Base-by-base conservation (phyloP, 1,284 basidiomycete species). In the Moesziomyces parantarcticus region DNA sequence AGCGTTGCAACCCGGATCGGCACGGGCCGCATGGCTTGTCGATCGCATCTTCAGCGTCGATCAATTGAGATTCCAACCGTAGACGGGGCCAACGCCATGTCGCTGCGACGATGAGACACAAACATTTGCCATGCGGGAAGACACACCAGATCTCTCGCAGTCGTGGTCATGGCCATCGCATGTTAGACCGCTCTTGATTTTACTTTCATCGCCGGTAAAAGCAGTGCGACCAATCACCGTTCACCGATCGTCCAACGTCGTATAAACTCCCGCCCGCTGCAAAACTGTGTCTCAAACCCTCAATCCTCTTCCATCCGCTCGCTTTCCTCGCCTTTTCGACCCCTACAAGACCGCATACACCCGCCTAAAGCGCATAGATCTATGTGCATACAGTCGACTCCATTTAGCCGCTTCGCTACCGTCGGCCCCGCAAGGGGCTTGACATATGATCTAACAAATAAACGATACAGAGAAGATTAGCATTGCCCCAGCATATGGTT, bases 361-460 rank as follows among this genome's bases (percentile, higher is more conserved):
- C 9, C 25, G n/a, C 22, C 13, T 26, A 32, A 32, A 11, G 3
- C 29, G 29, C 29, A 32, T 32, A 32, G 29, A 32, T 9, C 29
- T 13, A 13, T 13, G 13, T 32, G 29, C 29, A 32, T 32, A 3
- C 29, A 32, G 29, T 32, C 29, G 29, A 32, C 29, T 13, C 8
- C 43, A n/a, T 40, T 16, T 6, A 3, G 14, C 16, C 6, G 10
- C 39, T 11, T 18, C 1, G n/a, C 18, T 16, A 1, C 5, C 52
- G 64, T 67, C 58, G 64, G 64, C 64, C 64, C 64, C 58, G 64
- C 60, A 25, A 67, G 64, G 64, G 64, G 64, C 64, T 66, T 47
- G 64, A 67, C 64, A 67, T 67, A 66, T 66, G 58, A 66, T 66
- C 63, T 66, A 66, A 66, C 56, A 66, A 66, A 66, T 66, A 66